Conservation (phyloP, 495 filamentous ascomycete genomes). For the Aspergillus kassunensis region DNA sequence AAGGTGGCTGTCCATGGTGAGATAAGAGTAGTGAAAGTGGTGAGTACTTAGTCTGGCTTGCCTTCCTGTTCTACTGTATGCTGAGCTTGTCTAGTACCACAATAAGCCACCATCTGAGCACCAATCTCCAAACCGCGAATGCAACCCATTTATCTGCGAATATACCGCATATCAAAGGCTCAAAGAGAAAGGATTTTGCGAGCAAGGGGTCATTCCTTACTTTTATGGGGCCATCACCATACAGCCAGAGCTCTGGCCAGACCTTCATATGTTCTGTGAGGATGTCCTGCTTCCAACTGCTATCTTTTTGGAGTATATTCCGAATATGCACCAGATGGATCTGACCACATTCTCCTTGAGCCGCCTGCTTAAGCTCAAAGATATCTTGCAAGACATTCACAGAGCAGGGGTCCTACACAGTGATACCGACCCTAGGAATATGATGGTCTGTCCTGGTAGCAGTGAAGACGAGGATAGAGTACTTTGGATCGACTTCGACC, state of each 20-base stretch:
- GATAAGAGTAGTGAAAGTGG: neutral
- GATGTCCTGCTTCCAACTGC: neutral
- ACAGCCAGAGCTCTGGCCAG: neutral
- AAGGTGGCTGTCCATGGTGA: neutral
- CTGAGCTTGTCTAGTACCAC: neutral
- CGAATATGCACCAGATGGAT: neutral
- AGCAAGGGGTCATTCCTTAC: slow-evolving; percentile 1
- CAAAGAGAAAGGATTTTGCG: neutral
- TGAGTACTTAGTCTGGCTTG: neutral
- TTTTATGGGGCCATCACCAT: neutral
- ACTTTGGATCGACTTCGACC: neutral
- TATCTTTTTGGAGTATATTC: neutral
- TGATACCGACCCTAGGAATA: neutral
- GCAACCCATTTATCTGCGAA: neutral
- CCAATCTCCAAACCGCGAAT: neutral
- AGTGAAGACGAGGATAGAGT: neutral
- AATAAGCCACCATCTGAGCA: neutral
- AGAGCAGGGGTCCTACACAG: neutral
- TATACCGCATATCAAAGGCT: neutral
- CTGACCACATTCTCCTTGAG: neutral
- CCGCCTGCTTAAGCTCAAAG: neutral
- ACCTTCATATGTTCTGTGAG: neutral
- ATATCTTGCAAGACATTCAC: neutral
- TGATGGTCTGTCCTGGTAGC: neutral
- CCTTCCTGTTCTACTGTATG: neutral